Conservation (phyloP, 805 yeast genomes). For the Gaillardinia entomophila region DNA sequence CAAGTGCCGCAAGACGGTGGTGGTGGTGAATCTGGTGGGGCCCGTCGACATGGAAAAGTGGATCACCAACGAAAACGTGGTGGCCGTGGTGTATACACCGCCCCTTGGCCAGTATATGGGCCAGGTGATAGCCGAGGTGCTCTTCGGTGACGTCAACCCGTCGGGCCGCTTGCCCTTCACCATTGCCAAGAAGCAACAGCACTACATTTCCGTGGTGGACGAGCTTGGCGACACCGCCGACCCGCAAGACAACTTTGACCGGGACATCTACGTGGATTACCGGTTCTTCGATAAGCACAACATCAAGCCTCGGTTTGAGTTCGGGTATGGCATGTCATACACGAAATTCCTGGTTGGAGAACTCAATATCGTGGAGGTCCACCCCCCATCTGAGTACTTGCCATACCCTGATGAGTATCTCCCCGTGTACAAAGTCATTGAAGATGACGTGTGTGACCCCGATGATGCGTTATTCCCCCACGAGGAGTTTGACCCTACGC, state of each 20-base stretch:
- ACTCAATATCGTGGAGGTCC: conserved; percentile 35
- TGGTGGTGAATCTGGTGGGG: conserved; percentile 56
- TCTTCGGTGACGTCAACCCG: conserved; percentile 59
- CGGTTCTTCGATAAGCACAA: conserved; percentile 51
- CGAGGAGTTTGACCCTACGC: conserved; percentile 46
- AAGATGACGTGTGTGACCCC: conserved; percentile 48
- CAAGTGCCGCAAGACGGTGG: conserved; percentile 49
- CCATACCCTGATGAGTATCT: conserved; percentile 42
- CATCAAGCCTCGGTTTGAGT: conserved; percentile 53
- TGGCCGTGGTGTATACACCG: conserved; percentile 49
- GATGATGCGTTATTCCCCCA: conserved; percentile 51
- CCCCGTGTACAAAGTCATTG: conserved; percentile 35
- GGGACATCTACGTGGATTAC: conserved; percentile 50
- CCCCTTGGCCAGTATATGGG: conserved; percentile 58
- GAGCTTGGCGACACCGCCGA: conserved; percentile 17
- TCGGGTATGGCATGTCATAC: conserved; percentile 59
- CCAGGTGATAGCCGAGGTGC: conserved; percentile 49
- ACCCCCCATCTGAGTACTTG: conserved; percentile 39
- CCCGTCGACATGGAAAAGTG: conserved; percentile 53
- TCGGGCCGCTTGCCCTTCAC: conserved; percentile 63
- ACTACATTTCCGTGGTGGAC: conserved; percentile 42
- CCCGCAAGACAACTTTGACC: conserved; percentile 42
- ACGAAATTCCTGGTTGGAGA: conserved; percentile 34
- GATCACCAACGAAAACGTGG: conserved; percentile 54
- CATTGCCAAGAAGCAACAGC: conserved; percentile 46